Evolutionary conservation across 305 asterid genomes (phyloP).

Genomic region (Fraxinus angustifolia): DNA sequence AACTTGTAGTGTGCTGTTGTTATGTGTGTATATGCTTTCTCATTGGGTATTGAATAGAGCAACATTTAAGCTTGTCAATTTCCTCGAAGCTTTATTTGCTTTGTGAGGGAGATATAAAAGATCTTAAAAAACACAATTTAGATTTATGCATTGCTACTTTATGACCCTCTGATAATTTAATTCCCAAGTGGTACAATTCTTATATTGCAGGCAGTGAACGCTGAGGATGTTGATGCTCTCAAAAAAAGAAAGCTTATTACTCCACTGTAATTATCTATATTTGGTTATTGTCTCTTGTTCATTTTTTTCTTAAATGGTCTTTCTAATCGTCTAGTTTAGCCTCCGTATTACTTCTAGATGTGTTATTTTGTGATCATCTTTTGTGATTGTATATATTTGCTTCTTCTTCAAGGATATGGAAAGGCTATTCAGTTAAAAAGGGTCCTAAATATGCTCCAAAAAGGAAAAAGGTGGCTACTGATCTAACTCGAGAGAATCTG

Average conservation of each 20-base stretch:
- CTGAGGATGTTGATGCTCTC: conserved; percentile 72
- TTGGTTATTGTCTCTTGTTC: conserved; percentile 9
- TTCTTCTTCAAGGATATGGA: conserved; percentile 61
- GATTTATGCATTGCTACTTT: not conserved
- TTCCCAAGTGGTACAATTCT: not conserved
- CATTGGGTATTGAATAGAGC: not conserved
- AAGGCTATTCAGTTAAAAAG: conserved; percentile 70
- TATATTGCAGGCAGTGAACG: conserved; percentile 51
- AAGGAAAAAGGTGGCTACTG: conserved; percentile 86
- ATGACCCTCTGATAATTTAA: not conserved
- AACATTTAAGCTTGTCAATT: not conserved
- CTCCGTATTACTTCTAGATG: not conserved
- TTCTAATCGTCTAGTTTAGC: conserved; percentile 3
- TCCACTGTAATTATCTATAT: conserved; percentile 51
- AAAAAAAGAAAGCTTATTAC: conserved; percentile 69
- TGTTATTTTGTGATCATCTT: conserved; percentile 3
- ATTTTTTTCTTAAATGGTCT: not conserved
- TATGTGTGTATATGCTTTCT: not conserved
- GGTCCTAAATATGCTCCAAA: conserved; percentile 89
- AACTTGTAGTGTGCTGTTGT: not conserved
- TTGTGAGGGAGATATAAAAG: not conserved
- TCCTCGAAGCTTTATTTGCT: conserved; percentile 7
- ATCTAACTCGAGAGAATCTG: conserved; percentile 81
- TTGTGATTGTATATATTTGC: conserved; percentile 12
- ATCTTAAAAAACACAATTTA: not conserved